A percentile compares a stretch with the other conserved stretches of the same genome.
These are phyloP conservation scores for Leccinum broughii DNA, from an alignment of 768 basidiomycete genomes.

Conservation along the genomic window DNA sequence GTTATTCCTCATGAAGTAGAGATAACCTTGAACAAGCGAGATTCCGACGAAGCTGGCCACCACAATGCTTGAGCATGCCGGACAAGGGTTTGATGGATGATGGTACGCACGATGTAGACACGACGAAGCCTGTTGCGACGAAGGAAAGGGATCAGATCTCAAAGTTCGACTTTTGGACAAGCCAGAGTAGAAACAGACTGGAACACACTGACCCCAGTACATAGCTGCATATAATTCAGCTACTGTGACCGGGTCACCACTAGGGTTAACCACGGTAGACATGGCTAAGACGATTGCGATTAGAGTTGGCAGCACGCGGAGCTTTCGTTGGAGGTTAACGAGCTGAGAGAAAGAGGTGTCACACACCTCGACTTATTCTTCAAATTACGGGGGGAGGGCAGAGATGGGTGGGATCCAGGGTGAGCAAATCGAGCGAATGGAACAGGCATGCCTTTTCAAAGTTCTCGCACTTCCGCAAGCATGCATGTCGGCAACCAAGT, in stretches of 20 bases:
- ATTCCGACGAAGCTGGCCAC: constrained; percentile 18
- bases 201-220: constrained; percentile 17
- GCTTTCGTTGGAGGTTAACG: background rate
- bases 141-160: background rate
- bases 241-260: constrained; percentile 3
- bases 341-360: background rate
- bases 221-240: constrained; percentile 16
- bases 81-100: background rate
- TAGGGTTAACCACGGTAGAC: constrained; percentile 5
- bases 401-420: background rate
- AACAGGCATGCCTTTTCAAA: background rate
- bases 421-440: background rate
- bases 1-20: constrained; percentile 18
- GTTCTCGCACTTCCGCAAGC: background rate
- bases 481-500: background rate
- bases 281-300: background rate
- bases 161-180: background rate
- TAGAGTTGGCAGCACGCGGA: background rate
- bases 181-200: background rate
- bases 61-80: background rate
- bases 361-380: background rate
- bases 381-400: background rate
- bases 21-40: constrained; percentile 22
- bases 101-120: constrained; percentile 15
- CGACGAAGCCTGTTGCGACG: constrained; percentile 12